These are phyloP conservation scores for Prunus kanzakura DNA, from an alignment of 306 rosid genomes.

Conservation along the genomic window DNA sequence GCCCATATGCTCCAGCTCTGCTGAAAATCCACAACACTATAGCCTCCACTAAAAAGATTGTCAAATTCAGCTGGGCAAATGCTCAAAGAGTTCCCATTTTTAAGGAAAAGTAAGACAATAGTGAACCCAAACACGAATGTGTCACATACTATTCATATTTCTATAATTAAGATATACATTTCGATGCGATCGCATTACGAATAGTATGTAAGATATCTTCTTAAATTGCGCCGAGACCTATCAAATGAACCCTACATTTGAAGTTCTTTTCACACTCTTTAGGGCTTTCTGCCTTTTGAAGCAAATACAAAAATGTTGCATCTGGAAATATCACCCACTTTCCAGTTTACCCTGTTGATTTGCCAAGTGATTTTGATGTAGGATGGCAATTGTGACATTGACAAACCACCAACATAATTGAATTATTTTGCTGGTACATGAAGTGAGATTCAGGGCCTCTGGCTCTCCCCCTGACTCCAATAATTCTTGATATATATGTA, in stretches of 20 bases:
- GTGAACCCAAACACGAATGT: background rate
- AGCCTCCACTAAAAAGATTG: background rate
- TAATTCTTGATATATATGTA: background rate
- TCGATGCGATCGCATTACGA: background rate
- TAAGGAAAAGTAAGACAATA: background rate
- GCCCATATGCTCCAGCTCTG: background rate
- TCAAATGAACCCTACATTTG: background rate
- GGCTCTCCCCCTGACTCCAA: background rate
- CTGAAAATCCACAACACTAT: background rate
- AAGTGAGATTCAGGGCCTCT: background rate
- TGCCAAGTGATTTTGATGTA: slow-evolving; percentile 5
- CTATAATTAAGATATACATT: background rate
- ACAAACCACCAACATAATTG: background rate
- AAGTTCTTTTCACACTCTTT: no score
- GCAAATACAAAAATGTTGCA: background rate
- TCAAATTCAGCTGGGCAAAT: background rate
- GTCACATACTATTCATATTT: background rate
- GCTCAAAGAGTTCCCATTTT: background rate
- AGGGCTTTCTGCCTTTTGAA: background rate
- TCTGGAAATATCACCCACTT: background rate
- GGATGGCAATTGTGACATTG: slow-evolving; percentile 3
- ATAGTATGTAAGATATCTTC: background rate
- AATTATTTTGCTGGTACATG: background rate
- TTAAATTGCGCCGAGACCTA: background rate
- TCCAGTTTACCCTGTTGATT: background rate